Evolutionary conservation across 2,329 filamentous ascomycete genomes (phyloP), one percentile per base, ranked within the genome.

Genomic region (Leptographium lundbergii): DNA sequence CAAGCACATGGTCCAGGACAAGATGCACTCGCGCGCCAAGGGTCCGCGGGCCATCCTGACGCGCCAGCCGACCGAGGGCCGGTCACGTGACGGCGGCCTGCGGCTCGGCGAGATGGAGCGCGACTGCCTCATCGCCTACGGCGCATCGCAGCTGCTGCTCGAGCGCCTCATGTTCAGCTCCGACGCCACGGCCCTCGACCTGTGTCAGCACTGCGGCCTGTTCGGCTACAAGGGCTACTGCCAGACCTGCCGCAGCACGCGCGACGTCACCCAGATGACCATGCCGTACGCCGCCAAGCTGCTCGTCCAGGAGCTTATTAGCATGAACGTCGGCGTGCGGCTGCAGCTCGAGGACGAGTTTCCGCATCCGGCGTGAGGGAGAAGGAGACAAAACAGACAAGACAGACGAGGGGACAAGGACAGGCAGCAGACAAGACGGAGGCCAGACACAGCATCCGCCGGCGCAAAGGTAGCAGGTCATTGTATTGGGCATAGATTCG

Each of bases 1-100:
- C 64, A 99, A 99, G 81, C 94, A 99, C 80, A 99, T 99, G 94
- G 94, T 99, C 4, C 91, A 97, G 72, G 94, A 99, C 71, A 99
- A 99, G 76, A 97, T 99, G 94, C 94, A 99, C 74, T 92, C 89
- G 36, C 89, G 94, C 62, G 86, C 92, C 2, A 86, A 90, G 17
- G 95, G 95, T 0, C 95, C 94, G 0, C 82, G 89, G 14, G 92
- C 92, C 29, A 94, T 96, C 64, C 79, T 99, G 29, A 99, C 94
- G 0, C 85, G 94, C 11, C 94, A 99, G 71, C 94, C 94, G 0
- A 99, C 92, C 0, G 94, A 99, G 75, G 94, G 94, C 78, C 85
- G 94, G 66, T 95, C 91, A 10, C 79, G 92, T 60, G 89, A 95
- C 64, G 94, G 94, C 72, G 94, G 94, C 71, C 78, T 99, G 51